Evolutionary conservation across 2,329 filamentous ascomycete genomes (phyloP).

Genomic region (Hypoxylon sp.): DNA sequence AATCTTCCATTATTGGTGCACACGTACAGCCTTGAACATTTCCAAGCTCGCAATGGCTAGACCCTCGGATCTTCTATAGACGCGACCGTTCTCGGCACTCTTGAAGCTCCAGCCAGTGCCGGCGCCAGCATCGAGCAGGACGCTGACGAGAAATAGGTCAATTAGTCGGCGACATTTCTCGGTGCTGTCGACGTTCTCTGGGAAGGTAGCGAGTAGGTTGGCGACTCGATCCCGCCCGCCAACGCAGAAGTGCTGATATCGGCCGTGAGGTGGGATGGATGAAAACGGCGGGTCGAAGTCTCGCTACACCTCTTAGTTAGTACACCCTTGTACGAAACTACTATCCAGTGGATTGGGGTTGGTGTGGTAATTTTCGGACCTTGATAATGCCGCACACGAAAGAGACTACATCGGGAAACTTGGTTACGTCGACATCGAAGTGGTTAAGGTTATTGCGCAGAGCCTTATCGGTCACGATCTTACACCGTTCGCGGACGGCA

Average conservation of each 20-base stretch:
- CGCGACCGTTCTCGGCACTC: conserved; percentile 86
- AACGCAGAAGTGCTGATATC: conserved; percentile 76
- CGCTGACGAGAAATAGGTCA: conserved; percentile 79
- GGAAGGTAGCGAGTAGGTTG: conserved; percentile 53
- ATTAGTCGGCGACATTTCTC: conserved; percentile 64
- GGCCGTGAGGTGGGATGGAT: conserved; percentile 68
- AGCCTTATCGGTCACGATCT: conserved; percentile 81
- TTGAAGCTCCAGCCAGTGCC: conserved; percentile 94
- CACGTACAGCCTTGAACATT: conserved; percentile 83
- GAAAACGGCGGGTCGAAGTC: conserved; percentile 56
- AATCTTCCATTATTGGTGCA: background rate
- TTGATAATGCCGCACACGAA: conserved; percentile 97
- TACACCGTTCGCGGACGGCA: conserved; percentile 85
- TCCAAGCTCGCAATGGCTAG: conserved; percentile 76
- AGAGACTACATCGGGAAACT: conserved; percentile 84
- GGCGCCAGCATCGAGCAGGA: conserved; percentile 88
- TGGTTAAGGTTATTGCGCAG: conserved; percentile 83
- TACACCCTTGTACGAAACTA: background rate
- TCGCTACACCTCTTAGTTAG: conserved; percentile 47
- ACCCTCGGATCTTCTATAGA: conserved; percentile 81
- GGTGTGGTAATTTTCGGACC: conserved; percentile 63
- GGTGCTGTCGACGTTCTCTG: conserved; percentile 57
- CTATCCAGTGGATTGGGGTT: background rate
- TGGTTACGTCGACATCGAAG: conserved; percentile 89
- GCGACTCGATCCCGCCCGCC: conserved; percentile 64